Conservation (phyloP, 208 protist genomes). For the Acanthamoeba sp. region DNA sequence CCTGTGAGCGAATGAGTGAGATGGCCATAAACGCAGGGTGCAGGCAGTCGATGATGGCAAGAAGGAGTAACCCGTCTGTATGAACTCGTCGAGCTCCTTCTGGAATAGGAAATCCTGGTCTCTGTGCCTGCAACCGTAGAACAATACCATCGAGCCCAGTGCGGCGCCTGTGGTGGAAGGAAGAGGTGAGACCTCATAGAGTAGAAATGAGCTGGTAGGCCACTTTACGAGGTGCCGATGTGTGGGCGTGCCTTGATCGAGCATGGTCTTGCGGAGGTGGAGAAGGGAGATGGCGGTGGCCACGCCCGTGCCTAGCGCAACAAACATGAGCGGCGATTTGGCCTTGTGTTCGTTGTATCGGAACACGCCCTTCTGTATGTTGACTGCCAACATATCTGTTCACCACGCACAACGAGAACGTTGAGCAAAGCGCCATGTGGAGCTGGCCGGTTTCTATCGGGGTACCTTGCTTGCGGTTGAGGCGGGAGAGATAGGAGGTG, state of each 20-base stretch:
- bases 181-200: no score
- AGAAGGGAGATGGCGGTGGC: constrained; percentile 60
- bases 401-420: no score
- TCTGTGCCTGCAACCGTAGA: constrained; percentile 49
- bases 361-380: constrained; percentile 54
- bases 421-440: no score
- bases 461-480: constrained; percentile 52
- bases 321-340: constrained; percentile 39
- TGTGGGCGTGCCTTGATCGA: not conserved
- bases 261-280: constrained; percentile 30
- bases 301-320: constrained; percentile 41
- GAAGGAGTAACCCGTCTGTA: not conserved
- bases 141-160: constrained; percentile 48
- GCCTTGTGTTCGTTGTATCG: not conserved
- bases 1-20: not conserved
- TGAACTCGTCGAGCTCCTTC: constrained; percentile 8
- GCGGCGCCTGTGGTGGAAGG: not conserved
- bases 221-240: not conserved
- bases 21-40: not conserved
- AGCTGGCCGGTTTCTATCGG: no score
- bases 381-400: constrained; percentile 29
- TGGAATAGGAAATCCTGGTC: constrained; percentile 66
- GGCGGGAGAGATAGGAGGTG: constrained; percentile 45
- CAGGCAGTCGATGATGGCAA: not conserved
- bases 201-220: no score